Percentiles rank a stretch among this genome's conserved stretches.
Conservation (phyloP, 176 grass and related monocot species). For the Zea mays region Zm-B73-REFERENCE-NAM-5.0 NC_050101.1:146625001-146625500, state of each 20-base stretch:
- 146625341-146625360: constrained; percentile 8
- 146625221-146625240: too few relatives aligned
- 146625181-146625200: too few relatives aligned
- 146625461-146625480: not conserved
- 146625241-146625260: too few relatives aligned
- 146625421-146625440: not conserved
- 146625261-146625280: too few relatives aligned
- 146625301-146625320: constrained; percentile 74
- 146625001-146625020: constrained; percentile 69
- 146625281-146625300: constrained; percentile 17
- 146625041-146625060: constrained; percentile 76
- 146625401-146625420: constrained; percentile 4
- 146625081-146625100: constrained; percentile 25
- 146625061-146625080: constrained; percentile 57
- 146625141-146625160: constrained; percentile 36
- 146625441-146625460: not conserved
- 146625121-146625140: constrained; percentile 2
- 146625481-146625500: not conserved
- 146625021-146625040: constrained; percentile 84
- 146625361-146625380: not conserved
- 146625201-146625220: too few relatives aligned
- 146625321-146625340: constrained; percentile 1
- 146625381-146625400: constrained; percentile 3
- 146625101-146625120: not conserved
- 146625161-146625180: too few relatives aligned